These are phyloP conservation scores for Pyrenochaeta sp. DNA, from an alignment of 2,329 filamentous ascomycete species.

Conservation along the genomic window DNA sequence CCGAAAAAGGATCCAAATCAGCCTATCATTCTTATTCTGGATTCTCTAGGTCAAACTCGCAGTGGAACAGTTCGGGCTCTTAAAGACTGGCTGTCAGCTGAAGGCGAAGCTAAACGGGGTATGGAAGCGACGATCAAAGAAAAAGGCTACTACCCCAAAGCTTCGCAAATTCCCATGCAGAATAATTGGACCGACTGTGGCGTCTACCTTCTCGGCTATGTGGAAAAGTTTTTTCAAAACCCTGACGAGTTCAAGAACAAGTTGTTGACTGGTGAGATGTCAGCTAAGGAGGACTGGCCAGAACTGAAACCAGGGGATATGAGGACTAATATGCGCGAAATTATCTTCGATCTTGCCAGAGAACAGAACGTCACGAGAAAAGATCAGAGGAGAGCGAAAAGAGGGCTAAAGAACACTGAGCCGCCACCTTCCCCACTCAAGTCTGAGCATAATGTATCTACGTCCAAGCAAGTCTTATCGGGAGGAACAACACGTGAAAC, in stretches of 20 bases:
- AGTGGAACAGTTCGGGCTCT: slow-evolving; percentile 69
- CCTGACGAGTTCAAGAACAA: slow-evolving; percentile 75
- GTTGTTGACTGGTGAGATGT: slow-evolving; percentile 71
- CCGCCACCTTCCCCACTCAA: not conserved
- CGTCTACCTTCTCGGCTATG: slow-evolving; percentile 83
- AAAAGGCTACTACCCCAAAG: slow-evolving; percentile 71
- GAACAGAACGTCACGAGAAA: slow-evolving; percentile 20
- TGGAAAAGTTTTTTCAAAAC: slow-evolving; percentile 78
- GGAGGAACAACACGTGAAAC: not conserved
- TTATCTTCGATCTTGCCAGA: slow-evolving; percentile 72
- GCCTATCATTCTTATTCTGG: slow-evolving; percentile 83
- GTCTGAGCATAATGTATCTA: not conserved
- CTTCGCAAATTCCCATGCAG: slow-evolving; percentile 75
- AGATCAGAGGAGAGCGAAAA: slow-evolving; percentile 24
- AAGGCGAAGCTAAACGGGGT: slow-evolving; percentile 71
- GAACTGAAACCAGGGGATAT: slow-evolving; percentile 64
- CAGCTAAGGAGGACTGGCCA: slow-evolving; percentile 64
- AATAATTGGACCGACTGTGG: slow-evolving; percentile 90
- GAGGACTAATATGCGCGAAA: slow-evolving; percentile 70
- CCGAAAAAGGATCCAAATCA: slow-evolving; percentile 45
- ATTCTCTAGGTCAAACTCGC: slow-evolving; percentile 77
- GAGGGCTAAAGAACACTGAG: slow-evolving; percentile 1
- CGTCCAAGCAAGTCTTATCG: not conserved
- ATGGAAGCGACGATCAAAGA: slow-evolving; percentile 56
- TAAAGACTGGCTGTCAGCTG: slow-evolving; percentile 78